Evolutionary conservation across 495 filamentous ascomycete genomes (phyloP).

Genomic region (Barbatosphaeria neglecta): DNA sequence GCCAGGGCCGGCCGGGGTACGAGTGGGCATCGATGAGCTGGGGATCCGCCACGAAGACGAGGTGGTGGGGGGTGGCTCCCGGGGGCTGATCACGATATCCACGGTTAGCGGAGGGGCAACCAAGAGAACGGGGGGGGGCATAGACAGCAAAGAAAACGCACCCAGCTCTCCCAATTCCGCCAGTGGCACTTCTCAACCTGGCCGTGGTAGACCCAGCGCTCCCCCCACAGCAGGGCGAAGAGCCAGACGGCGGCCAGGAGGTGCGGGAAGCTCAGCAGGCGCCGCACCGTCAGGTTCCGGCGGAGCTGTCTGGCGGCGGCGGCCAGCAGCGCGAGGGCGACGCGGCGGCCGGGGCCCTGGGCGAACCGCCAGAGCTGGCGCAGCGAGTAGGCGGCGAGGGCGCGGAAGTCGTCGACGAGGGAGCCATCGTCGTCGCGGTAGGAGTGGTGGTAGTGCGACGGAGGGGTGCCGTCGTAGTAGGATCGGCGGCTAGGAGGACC

Average conservation of each 20-base stretch:
- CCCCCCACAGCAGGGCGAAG: slow-evolving; percentile 75
- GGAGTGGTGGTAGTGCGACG: slow-evolving; percentile 1
- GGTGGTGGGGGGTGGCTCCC: slow-evolving; percentile 67
- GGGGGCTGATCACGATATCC: slow-evolving; percentile 42
- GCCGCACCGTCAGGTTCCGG: slow-evolving; percentile 29
- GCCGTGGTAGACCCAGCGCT: slow-evolving; percentile 61
- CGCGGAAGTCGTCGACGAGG: slow-evolving; percentile 14
- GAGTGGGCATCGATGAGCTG: slow-evolving; percentile 95
- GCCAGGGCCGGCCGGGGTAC: slow-evolving; percentile 89
- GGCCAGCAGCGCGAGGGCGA: slow-evolving; percentile 13
- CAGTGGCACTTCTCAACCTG: slow-evolving; percentile 64
- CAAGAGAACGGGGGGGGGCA: not conserved
- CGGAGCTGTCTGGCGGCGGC: slow-evolving; percentile 17
- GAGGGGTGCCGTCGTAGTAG: slow-evolving; percentile 6
- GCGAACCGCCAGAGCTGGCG: slow-evolving; percentile 20
- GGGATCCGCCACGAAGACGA: slow-evolving; percentile 89
- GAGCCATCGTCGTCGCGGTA: slow-evolving; percentile 12
- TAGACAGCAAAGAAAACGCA: slow-evolving; percentile 31
- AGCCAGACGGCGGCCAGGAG: slow-evolving; percentile 62
- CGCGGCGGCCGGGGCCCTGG: slow-evolving; percentile 21
- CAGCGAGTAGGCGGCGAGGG: slow-evolving; percentile 18
- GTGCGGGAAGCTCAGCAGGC: slow-evolving; percentile 50
- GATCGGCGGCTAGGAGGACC: too few relatives aligned
- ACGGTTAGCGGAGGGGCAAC: slow-evolving; percentile 4
- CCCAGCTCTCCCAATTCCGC: slow-evolving; percentile 87